Percentiles rank a stretch among this genome's conserved stretches.
Conservation (phyloP, 1,139 yeast species). For the Wickerhamiella infanticola region DNA sequence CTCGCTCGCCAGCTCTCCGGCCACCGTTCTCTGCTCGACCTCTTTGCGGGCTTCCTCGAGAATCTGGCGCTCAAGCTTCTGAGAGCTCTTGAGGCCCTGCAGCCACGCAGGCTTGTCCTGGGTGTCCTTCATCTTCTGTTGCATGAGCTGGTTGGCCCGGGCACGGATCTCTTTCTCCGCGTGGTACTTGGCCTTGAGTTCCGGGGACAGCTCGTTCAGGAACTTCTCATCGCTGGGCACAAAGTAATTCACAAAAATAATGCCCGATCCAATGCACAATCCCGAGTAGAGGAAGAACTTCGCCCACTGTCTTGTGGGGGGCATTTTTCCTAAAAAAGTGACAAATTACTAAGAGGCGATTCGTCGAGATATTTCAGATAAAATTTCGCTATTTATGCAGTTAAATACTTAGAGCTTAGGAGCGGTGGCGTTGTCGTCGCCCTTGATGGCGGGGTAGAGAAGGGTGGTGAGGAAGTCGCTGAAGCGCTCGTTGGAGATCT, state of each 20-base stretch:
- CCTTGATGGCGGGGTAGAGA: conserved; percentile 26
- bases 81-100: conserved; percentile 18
- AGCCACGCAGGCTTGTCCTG: conserved; percentile 20
- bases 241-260: conserved; percentile 11
- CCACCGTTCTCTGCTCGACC: conserved; percentile 14
- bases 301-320: conserved; percentile 14
- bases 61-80: conserved; percentile 16
- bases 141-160: conserved; percentile 36
- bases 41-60: conserved; percentile 16
- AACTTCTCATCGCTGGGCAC: conserved; percentile 54
- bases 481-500: conserved; percentile 21
- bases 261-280: conserved; percentile 11
- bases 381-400: not conserved
- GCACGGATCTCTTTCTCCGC: conserved; percentile 40
- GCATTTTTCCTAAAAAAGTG: conserved; percentile 8
- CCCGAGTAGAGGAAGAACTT: conserved; percentile 15
- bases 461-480: conserved; percentile 31
- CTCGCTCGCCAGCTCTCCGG: conserved; percentile 14
- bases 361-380: not conserved
- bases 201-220: conserved; percentile 64
- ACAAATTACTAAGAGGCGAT: no score
- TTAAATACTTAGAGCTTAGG: conserved; percentile 14
- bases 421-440: conserved; percentile 10
- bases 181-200: conserved; percentile 62
- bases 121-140: conserved; percentile 13